Conservation (phyloP, 139 green algal species). For the Nannochloris sp. region DNA sequence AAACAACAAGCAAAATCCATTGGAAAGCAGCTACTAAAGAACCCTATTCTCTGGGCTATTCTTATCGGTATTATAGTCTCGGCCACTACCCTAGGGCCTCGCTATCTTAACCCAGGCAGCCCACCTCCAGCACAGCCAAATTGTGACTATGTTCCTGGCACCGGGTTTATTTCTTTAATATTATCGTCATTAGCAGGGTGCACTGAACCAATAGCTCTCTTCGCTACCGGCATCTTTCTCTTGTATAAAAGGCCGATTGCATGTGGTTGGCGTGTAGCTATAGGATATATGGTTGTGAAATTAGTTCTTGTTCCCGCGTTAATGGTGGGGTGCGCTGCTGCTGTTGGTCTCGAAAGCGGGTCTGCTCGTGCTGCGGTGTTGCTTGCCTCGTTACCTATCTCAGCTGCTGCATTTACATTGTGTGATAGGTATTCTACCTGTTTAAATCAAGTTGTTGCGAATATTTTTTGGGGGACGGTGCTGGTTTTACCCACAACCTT, state of each 20-base stretch:
- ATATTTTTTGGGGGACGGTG: conserved; percentile 30
- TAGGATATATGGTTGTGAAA: conserved; percentile 27
- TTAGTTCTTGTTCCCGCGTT: conserved; percentile 21
- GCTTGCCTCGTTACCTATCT: conserved; percentile 23
- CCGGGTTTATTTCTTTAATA: conserved; percentile 17
- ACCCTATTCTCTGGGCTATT: conserved; percentile 32
- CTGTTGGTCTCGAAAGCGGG: conserved; percentile 21
- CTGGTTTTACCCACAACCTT: conserved; percentile 34
- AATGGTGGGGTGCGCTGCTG: conserved; percentile 27
- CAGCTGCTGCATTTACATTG: conserved; percentile 8
- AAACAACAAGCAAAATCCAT: background rate
- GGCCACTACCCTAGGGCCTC: conserved; percentile 16
- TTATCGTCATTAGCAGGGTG: conserved; percentile 23
- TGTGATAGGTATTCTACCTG: conserved; percentile 17
- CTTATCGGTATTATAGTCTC: conserved; percentile 24
- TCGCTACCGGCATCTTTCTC: conserved; percentile 28
- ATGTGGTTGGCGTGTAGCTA: conserved; percentile 1
- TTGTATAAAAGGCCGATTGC: conserved; percentile 12
- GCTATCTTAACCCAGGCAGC: conserved; percentile 21
- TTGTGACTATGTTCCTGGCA: conserved; percentile 12
- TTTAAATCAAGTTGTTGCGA: conserved; percentile 8
- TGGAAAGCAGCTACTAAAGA: conserved; percentile 16
- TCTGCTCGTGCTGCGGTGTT: conserved; percentile 17
- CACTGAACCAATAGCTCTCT: conserved; percentile 27
- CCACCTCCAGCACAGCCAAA: conserved; percentile 2